Evolutionary conservation across 768 basidiomycete species (phyloP), one percentile per base, ranked within the genome.

Genomic region (Obba rivulosa): DNA sequence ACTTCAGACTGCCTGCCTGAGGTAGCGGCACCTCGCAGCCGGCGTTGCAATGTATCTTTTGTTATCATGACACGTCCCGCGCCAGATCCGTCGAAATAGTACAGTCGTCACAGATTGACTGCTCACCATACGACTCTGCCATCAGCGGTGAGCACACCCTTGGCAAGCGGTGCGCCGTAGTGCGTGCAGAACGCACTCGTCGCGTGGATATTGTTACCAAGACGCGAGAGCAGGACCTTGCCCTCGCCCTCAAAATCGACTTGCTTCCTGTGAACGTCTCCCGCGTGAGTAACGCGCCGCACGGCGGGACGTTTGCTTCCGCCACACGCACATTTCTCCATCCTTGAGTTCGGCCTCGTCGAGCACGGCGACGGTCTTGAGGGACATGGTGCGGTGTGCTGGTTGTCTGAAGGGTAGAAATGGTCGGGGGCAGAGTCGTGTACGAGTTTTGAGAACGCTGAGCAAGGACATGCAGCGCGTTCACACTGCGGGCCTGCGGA

Each of bases 131-230:
- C 80, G 17, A 94, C 78, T 51, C 87, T 71, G 9, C 87, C 91
- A 62, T 87, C 85, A 28, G 84, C 75, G 8, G 84, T 78, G 46
- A 92, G 70, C 9, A 91, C 83, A 44, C 91, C 92, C 65, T 90
- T 91, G 4, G 74, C 81, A 2, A 94, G 74, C 1, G 91, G 90
- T 2, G 92, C 92, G 10, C 92, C 92, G 61, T 92, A 94, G 64
- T 95, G 92, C 2, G 91, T 93, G 67, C 92, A 95, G 66, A 79
- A 86, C 2, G 87, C 87, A 51, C 81, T 84, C 0, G 86, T 92
- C 5, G 90, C 87, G 55, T 86, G 74, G 1, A 91, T 69, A 55
- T 84, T 78, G 57, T 85, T 82, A 23, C 84, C 85, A 16, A 93
- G 65, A 43, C 83, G 81, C 45, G 85, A 85, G 10, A 93, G 64